Base-by-base conservation (phyloP, 352 stramenopile genomes). In the Pelagophyceae sp. region DNA sequence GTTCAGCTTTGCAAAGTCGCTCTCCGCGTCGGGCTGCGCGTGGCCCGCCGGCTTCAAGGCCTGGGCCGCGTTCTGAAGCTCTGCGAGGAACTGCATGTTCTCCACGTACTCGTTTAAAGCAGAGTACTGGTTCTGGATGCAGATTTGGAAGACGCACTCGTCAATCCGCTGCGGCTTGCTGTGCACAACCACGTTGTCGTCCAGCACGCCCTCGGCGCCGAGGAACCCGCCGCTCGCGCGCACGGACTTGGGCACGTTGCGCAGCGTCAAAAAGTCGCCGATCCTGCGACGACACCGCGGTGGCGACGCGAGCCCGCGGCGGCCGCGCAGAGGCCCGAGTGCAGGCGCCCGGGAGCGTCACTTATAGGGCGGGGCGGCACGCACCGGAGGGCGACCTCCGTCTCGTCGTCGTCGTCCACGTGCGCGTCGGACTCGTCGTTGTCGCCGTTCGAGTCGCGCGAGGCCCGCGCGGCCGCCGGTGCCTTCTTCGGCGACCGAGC, bases 121-220 rank as follows among this genome's bases (percentile, higher is more conserved):
- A 1, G 19, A 38, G 33, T 71, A 71, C 61, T 71, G 61, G 61
- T 71, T 71, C 33, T 71, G 61, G 33, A 71, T 71, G 61, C 61
- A 71, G 3, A 71, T 37, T 38, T 71, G 61, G 29, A 71, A 71
- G 29, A 71, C 61, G 61, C 61, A 71, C 61, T 71, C 31, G 29
- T 38, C 61, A 31, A 71, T 32, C 5, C 33, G 61, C 3, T 17
- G 37, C 5, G 61, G 61, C 33, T 17, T 5, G n/a, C 38, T 31
- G 61, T 5, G 6, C n/a, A 71, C 31, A 5, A 71, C 11, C 6
- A 6, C 6, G 33, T 71, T 40, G 61, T 71, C 61, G 61, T 71
- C 61, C 19, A 71, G 25, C 3, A 71, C 61, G 29, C 61, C 61
- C 61, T 71, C 61, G 29, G 29, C 61, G 61, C 61, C 25, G 29